phyloP scores from a whole-genome alignment of 345 rosid species.

The Salix caprea region DNA sequence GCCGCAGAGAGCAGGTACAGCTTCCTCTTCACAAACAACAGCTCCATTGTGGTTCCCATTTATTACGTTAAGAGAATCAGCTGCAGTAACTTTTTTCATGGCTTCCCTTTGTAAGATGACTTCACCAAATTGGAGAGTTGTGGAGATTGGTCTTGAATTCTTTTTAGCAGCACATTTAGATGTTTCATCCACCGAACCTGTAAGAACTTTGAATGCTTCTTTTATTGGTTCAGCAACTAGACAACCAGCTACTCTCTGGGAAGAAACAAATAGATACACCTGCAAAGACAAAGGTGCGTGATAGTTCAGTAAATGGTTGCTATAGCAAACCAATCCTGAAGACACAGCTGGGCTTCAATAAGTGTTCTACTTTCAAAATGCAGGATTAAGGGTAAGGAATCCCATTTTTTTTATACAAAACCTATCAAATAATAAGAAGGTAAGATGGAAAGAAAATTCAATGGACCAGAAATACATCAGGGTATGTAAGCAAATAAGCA shows the following conservation, averaged over 20 bases:
- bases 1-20: constrained; percentile 60
- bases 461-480: background rate
- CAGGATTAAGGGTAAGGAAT: background rate
- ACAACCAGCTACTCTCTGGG: constrained; percentile 66
- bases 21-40: constrained; percentile 49
- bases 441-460: background rate
- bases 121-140: constrained; percentile 61
- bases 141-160: constrained; percentile 31
- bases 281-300: constrained; percentile 18
- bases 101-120: constrained; percentile 54
- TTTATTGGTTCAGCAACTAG: constrained; percentile 71
- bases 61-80: constrained; percentile 13
- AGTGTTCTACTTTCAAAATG: background rate
- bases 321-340: background rate
- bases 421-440: background rate
- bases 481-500: background rate
- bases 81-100: constrained; percentile 30
- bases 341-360: background rate
- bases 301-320: background rate
- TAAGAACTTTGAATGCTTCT: constrained; percentile 62
- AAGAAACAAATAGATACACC: constrained; percentile 65
- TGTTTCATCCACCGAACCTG: constrained; percentile 26
- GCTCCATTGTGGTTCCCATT: constrained; percentile 38
- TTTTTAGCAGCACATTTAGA: constrained; percentile 12
- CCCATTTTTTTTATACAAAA: background rate